phyloP scores from a whole-genome alignment of 148 eudicot genomes.

The Chenopodium quinoa region DNA sequence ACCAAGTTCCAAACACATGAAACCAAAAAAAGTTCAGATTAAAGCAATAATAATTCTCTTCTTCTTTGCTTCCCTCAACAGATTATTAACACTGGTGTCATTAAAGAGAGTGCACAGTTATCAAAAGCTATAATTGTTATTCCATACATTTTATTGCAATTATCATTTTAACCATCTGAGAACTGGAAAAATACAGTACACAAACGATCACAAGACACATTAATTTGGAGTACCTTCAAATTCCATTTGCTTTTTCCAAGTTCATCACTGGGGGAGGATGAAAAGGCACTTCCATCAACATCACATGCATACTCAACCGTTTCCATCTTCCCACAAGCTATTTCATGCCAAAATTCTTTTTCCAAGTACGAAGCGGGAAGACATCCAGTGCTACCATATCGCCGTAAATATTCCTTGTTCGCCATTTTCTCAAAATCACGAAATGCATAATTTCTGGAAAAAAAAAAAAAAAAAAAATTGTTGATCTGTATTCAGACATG shows the following conservation, averaged over 20 bases:
- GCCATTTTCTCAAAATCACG: slow-evolving; percentile 99
- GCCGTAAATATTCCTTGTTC: slow-evolving; percentile 88
- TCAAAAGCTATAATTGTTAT: neutral
- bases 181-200: neutral
- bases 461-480: neutral
- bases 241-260: slow-evolving; percentile 98
- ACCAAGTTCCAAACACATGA: neutral
- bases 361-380: slow-evolving; percentile 85
- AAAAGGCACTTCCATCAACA: slow-evolving; percentile 99
- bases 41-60: neutral
- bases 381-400: slow-evolving; percentile 76
- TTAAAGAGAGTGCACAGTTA: neutral
- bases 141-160: neutral
- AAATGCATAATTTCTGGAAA: slow-evolving; percentile 79
- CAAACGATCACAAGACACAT: neutral
- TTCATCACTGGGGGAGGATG: slow-evolving; percentile 79
- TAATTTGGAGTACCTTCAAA: slow-evolving; percentile 54
- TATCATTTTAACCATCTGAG: neutral
- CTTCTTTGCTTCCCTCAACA: no score
- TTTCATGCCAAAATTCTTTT: slow-evolving; percentile 99
- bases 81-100: no score
- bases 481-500: slow-evolving; percentile 22
- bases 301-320: slow-evolving; percentile 99
- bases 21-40: neutral
- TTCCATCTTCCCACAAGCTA: slow-evolving; percentile 86